A percentile compares a stretch with the other conserved stretches of the same genome.
These are phyloP conservation scores for Leccinum ochraceum DNA, from an alignment of 768 basidiomycete genomes.

Conservation along the genomic window DNA sequence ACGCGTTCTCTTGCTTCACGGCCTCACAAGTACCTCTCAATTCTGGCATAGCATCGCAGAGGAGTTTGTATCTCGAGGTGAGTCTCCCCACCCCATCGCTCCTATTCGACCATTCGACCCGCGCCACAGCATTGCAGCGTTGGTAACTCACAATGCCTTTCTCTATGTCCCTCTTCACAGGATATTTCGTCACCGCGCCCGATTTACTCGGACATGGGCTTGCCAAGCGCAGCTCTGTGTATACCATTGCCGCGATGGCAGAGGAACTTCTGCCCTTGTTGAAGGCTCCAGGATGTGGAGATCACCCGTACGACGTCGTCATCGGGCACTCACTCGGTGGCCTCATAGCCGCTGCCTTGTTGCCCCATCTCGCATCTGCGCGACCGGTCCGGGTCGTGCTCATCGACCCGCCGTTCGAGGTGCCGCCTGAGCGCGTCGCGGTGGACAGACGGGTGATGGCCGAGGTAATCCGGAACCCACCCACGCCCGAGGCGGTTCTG, in stretches of 20 bases:
- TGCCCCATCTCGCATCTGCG: slow-evolving; percentile 16
- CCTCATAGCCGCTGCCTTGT: slow-evolving; percentile 12
- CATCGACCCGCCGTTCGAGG: slow-evolving; percentile 20
- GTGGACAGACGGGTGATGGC: fast-evolving
- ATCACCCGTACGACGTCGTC: slow-evolving; percentile 12
- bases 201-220: slow-evolving; percentile 26
- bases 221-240: slow-evolving; percentile 10
- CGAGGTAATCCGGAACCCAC: not conserved
- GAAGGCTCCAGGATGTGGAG: not conserved
- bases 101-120: not conserved
- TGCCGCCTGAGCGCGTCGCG: not conserved
- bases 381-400: slow-evolving; percentile 17
- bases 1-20: slow-evolving; percentile 24
- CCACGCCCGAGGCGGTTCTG: not conserved
- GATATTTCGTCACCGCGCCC: slow-evolving; percentile 26
- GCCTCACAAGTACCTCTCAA: slow-evolving; percentile 13
- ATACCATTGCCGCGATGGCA: slow-evolving; percentile 17
- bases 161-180: not conserved
- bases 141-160: fast-evolving
- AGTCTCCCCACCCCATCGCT: not conserved
- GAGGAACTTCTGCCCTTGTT: slow-evolving; percentile 18
- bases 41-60: slow-evolving; percentile 17
- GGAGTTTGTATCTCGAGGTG: slow-evolving; percentile 20
- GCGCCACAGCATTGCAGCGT: not conserved
- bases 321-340: slow-evolving; percentile 26